Percentiles rank a stretch among this genome's conserved stretches.
phyloP scores from a whole-genome alignment of 2,329 filamentous ascomycete species.

The Alternaria atra region DNA sequence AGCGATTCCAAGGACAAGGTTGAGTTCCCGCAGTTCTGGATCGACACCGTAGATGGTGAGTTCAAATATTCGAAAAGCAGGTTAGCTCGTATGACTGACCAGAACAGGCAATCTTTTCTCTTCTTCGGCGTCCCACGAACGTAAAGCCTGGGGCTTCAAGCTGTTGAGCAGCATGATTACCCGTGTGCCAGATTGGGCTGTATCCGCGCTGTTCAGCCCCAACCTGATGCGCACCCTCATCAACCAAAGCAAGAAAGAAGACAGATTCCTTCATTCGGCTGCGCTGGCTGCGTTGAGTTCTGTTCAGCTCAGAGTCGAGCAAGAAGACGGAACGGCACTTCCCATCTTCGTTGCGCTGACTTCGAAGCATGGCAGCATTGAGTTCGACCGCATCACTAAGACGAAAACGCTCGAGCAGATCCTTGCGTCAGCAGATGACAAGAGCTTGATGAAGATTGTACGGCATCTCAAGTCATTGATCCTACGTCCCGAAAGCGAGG shows the following conservation, averaged over 20 bases:
- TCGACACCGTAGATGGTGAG: slow-evolving; percentile 83
- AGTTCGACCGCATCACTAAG: slow-evolving; percentile 87
- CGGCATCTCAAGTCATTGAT: slow-evolving; percentile 61
- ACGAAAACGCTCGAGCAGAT: slow-evolving; percentile 84
- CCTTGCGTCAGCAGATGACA: slow-evolving; percentile 66
- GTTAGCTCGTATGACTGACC: slow-evolving; percentile 15
- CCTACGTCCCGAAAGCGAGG: slow-evolving; percentile 55
- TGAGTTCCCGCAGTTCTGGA: slow-evolving; percentile 82
- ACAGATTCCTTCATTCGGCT: slow-evolving; percentile 65
- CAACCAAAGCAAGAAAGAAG: slow-evolving; percentile 49
- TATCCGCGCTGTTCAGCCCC: slow-evolving; percentile 75
- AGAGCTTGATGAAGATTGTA: slow-evolving; percentile 61
- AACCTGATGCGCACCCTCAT: slow-evolving; percentile 72
- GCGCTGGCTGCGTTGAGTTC: slow-evolving; percentile 79
- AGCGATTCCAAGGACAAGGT: slow-evolving; percentile 48
- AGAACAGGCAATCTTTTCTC: slow-evolving; percentile 80
- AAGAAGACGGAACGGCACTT: slow-evolving; percentile 64
- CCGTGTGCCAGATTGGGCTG: slow-evolving; percentile 59
- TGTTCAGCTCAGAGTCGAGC: slow-evolving; percentile 71
- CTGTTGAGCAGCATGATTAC: slow-evolving; percentile 80
- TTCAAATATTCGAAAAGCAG: slow-evolving; percentile 21
- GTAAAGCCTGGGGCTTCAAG: slow-evolving; percentile 92
- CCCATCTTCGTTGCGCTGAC: slow-evolving; percentile 74
- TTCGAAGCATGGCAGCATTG: slow-evolving; percentile 73
- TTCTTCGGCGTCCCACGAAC: slow-evolving; percentile 80